Conservation (phyloP, 2,329 filamentous ascomycete species). For the Fusarium agapanthi region DNA sequence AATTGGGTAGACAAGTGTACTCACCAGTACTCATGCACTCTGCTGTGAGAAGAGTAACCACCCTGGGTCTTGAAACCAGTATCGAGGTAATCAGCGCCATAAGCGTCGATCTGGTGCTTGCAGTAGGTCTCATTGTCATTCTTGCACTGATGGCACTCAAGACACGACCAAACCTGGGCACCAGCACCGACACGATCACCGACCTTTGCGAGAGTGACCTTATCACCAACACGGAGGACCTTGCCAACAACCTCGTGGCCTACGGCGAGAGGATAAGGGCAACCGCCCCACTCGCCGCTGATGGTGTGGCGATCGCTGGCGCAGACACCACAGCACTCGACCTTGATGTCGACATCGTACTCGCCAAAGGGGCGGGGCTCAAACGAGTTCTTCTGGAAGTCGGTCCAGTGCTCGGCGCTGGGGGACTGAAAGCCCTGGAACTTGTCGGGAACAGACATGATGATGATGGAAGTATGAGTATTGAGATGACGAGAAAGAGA, state of each 20-base stretch:
- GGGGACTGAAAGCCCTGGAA: constrained; percentile 70
- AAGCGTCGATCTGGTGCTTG: constrained; percentile 56
- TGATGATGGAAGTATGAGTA: neutral
- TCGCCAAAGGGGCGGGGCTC: constrained; percentile 87
- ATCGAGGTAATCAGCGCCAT: constrained; percentile 59
- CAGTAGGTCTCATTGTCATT: constrained; percentile 54
- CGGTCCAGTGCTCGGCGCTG: constrained; percentile 61
- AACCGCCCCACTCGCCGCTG: constrained; percentile 72
- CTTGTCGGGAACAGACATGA: constrained; percentile 66
- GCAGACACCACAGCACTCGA: constrained; percentile 82
- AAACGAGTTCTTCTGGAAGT: constrained; percentile 78
- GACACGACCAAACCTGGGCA: constrained; percentile 65
- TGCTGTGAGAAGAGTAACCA: constrained; percentile 55
- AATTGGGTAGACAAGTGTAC: constrained; percentile 33
- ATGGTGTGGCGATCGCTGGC: constrained; percentile 78
- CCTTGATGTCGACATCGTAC: constrained; percentile 87
- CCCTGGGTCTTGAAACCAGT: constrained; percentile 67
- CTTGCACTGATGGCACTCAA: constrained; percentile 52
- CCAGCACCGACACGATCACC: constrained; percentile 69
- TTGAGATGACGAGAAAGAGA: constrained; percentile 1
- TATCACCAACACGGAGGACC: constrained; percentile 69
- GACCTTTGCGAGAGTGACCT: constrained; percentile 57
- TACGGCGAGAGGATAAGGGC: constrained; percentile 70
- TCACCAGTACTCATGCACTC: constrained; percentile 56
- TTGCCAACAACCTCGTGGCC: constrained; percentile 78